A percentile compares a stretch with the other conserved stretches of the same genome.
These are phyloP conservation scores for Aspergillus sp. DNA, from an alignment of 2,329 filamentous ascomycete species.

Conservation along the genomic window DNA sequence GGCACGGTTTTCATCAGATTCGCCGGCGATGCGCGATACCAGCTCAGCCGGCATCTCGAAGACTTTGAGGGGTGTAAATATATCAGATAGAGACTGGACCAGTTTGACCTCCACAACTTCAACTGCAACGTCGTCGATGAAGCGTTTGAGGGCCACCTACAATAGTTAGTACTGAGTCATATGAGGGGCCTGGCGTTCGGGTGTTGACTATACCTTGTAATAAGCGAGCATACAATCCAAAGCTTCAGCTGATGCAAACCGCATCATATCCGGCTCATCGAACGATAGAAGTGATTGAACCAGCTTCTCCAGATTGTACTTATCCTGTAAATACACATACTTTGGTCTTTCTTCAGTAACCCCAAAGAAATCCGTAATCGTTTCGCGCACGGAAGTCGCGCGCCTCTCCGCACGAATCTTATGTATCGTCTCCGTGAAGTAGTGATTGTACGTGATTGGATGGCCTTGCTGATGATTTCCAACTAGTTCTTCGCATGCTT, in stretches of 20 bases:
- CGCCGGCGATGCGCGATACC: not conserved
- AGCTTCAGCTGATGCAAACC: not conserved
- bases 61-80: not conserved
- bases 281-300: not conserved
- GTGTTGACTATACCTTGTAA: too few relatives aligned
- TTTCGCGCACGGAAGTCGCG: not conserved
- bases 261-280: not conserved
- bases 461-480: slow-evolving; percentile 35
- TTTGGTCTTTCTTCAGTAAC: not conserved
- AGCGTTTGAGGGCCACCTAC: not conserved
- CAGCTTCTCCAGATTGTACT: not conserved
- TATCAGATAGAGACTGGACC: not conserved
- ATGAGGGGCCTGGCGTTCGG: too few relatives aligned
- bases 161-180: too few relatives aligned
- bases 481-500: slow-evolving; percentile 47
- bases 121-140: not conserved
- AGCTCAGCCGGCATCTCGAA: not conserved
- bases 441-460: slow-evolving; percentile 41
- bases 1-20: not conserved
- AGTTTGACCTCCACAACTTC: not conserved
- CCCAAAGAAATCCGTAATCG: not conserved
- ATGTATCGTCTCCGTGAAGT: slow-evolving; percentile 38
- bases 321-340: not conserved
- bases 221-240: not conserved
- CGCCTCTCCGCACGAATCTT: slow-evolving; percentile 14